phyloP scores from a whole-genome alignment of 169 alveolate species.

The Babesia divergens region DNA sequence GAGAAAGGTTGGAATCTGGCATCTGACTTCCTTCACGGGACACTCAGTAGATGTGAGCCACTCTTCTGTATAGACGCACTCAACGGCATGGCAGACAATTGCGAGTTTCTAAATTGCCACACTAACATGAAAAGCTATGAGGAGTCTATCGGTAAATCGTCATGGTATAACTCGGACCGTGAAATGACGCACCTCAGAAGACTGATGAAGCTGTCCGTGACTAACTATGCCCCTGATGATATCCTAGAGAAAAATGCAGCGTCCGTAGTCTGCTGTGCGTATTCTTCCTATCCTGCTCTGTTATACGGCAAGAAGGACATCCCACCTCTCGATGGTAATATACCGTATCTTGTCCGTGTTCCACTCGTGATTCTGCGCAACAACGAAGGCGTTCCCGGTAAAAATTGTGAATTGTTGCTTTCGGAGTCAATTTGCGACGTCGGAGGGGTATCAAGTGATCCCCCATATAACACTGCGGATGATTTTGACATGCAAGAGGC shows the following conservation, averaged over 20 bases:
- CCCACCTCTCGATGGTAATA: background rate
- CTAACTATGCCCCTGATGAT: background rate
- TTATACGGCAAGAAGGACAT: background rate
- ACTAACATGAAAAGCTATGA: background rate
- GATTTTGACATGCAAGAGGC: constrained; percentile 17
- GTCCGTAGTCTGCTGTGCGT: background rate
- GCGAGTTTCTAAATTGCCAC: constrained; percentile 18
- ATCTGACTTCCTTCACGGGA: constrained; percentile 41
- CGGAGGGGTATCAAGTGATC: background rate
- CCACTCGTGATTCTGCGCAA: constrained; percentile 43
- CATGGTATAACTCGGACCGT: constrained; percentile 29
- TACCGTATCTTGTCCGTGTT: constrained; percentile 50
- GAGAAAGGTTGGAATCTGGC: constrained; percentile 47
- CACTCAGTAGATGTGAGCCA: constrained; percentile 36
- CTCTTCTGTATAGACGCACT: constrained; percentile 38
- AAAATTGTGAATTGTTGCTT: constrained; percentile 8
- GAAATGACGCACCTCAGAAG: constrained; percentile 52
- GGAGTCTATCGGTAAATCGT: background rate
- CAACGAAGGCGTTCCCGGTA: constrained; percentile 50
- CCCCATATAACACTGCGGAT: constrained; percentile 9
- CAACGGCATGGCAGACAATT: constrained; percentile 27
- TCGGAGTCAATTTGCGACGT: background rate
- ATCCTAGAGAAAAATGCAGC: background rate
- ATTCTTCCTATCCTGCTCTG: constrained; percentile 5
- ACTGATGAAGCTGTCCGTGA: constrained; percentile 41